Evolutionary conservation across 2,329 filamentous ascomycete genomes (phyloP).

Genomic region (Emergomyces pasteurianus): DNA sequence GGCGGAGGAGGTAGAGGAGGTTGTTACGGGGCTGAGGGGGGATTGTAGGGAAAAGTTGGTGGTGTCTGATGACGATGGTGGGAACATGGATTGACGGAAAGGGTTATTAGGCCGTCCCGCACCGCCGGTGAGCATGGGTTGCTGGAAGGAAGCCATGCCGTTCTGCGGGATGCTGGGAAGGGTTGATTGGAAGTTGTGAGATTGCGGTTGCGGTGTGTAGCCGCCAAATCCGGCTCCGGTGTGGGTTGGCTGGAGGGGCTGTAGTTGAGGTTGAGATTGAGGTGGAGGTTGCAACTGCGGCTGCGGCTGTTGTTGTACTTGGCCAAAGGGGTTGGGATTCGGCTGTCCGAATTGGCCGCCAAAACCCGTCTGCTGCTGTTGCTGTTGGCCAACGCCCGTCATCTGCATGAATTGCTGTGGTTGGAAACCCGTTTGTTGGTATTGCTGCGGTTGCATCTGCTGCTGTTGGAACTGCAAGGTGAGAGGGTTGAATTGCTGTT

Average conservation of each 20-base stretch:
- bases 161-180: slow-evolving; percentile 39
- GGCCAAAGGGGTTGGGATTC: slow-evolving; percentile 27
- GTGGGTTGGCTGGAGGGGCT: slow-evolving; percentile 46
- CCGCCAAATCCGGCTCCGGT: slow-evolving; percentile 77
- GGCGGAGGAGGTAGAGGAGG: slow-evolving; percentile 14
- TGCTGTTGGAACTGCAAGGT: slow-evolving; percentile 18
- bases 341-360: slow-evolving; percentile 16
- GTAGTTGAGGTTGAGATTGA: too few relatives aligned
- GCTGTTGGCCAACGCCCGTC: slow-evolving; percentile 11
- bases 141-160: slow-evolving; percentile 36
- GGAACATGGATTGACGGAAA: slow-evolving; percentile 82
- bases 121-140: slow-evolving; percentile 24
- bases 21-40: slow-evolving; percentile 17
- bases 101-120: slow-evolving; percentile 68
- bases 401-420: slow-evolving; percentile 13
- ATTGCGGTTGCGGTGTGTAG: slow-evolving; percentile 58
- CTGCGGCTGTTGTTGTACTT: slow-evolving; percentile 15
- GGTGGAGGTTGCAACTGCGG: neutral
- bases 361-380: slow-evolving; percentile 18
- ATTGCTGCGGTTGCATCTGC: slow-evolving; percentile 10
- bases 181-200: slow-evolving; percentile 29
- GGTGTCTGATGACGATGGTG: slow-evolving; percentile 35
- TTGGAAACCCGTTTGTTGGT: slow-evolving; percentile 24
- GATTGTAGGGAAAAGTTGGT: slow-evolving; percentile 8
- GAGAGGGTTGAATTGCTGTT: slow-evolving; percentile 20